phyloP scores from a whole-genome alignment of 495 filamentous ascomycete species.

The Hypoxylon rickii region DNA sequence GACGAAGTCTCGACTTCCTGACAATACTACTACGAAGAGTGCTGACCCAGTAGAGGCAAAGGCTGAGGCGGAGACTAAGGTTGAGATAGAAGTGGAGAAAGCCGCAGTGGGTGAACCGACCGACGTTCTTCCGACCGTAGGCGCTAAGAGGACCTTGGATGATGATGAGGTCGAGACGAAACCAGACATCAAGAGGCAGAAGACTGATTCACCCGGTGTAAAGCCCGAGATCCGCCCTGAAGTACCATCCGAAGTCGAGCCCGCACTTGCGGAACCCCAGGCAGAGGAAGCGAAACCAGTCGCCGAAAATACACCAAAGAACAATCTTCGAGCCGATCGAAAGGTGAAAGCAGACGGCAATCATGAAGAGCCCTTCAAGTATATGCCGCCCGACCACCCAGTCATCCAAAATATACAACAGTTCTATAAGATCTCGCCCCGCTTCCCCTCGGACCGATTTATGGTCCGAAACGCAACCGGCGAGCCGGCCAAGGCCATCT shows the following conservation, averaged over 20 bases:
- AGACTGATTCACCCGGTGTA: slow-evolving; percentile 26
- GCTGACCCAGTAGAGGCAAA: slow-evolving; percentile 40
- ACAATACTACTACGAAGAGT: slow-evolving; percentile 43
- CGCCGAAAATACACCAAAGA: slow-evolving; percentile 9
- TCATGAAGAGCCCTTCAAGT: slow-evolving; percentile 90
- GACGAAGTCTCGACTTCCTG: slow-evolving; percentile 55
- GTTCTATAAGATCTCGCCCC: slow-evolving; percentile 80
- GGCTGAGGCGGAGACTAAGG: slow-evolving; percentile 45
- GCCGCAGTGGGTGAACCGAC: slow-evolving; percentile 38
- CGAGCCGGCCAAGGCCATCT: slow-evolving; percentile 83
- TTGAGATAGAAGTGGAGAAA: slow-evolving; percentile 43
- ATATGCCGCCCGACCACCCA: slow-evolving; percentile 69
- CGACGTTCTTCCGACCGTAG: slow-evolving; percentile 36
- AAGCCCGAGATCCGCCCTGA: slow-evolving; percentile 22
- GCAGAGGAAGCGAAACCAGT: slow-evolving; percentile 21
- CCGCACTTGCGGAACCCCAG: slow-evolving; percentile 13
- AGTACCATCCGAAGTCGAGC: slow-evolving; percentile 3
- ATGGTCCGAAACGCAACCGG: slow-evolving; percentile 92
- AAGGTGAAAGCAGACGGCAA: slow-evolving; percentile 32
- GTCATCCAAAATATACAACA: slow-evolving; percentile 73
- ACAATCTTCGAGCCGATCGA: slow-evolving; percentile 27
- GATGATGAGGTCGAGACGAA: slow-evolving; percentile 35
- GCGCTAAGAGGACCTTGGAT: slow-evolving; percentile 39
- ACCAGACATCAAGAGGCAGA: slow-evolving; percentile 34
- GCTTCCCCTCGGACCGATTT: slow-evolving; percentile 88